A percentile compares a stretch with the other conserved stretches of the same genome.
Evolutionary conservation across 805 yeast species (phyloP).

Genomic region (Ogataea minuta): DNA sequence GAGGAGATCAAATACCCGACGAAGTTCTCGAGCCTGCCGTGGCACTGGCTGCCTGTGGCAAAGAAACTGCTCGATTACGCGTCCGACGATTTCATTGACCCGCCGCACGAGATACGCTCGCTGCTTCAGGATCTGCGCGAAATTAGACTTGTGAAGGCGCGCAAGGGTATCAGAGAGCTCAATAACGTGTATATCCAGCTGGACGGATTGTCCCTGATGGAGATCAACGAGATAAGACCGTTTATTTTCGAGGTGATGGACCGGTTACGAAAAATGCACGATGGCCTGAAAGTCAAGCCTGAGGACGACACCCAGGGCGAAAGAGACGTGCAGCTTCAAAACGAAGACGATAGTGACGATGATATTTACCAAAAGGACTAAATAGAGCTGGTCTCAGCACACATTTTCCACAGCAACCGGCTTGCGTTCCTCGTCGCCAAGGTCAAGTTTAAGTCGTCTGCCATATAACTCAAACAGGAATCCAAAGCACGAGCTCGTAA

Average conservation of each 20-base stretch:
- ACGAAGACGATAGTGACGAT: slow-evolving; percentile 25
- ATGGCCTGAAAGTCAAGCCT: slow-evolving; percentile 23
- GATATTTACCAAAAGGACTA: slow-evolving; percentile 21
- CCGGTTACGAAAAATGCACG: slow-evolving; percentile 58
- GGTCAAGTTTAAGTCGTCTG: slow-evolving; percentile 61
- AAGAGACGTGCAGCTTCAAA: slow-evolving; percentile 1
- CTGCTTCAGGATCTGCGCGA: slow-evolving; percentile 82
- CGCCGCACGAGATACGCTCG: slow-evolving; percentile 67
- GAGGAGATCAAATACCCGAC: slow-evolving; percentile 59
- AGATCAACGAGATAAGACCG: slow-evolving; percentile 85
- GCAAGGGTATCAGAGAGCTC: slow-evolving; percentile 72
- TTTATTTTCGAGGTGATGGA: slow-evolving; percentile 80
- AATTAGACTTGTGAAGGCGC: slow-evolving; percentile 72
- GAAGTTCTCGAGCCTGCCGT: slow-evolving; percentile 71
- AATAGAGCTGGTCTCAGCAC: slow-evolving; percentile 41
- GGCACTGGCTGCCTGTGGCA: slow-evolving; percentile 84
- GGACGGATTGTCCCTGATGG: slow-evolving; percentile 79
- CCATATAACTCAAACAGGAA: slow-evolving; percentile 70
- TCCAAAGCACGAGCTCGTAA: slow-evolving; percentile 63
- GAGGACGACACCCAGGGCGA: slow-evolving; percentile 10
- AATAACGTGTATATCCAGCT: slow-evolving; percentile 82
- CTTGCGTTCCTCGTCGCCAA: slow-evolving; percentile 60
- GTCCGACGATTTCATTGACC: slow-evolving; percentile 73
- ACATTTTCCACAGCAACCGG: slow-evolving; percentile 55
- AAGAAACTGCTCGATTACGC: slow-evolving; percentile 67